phyloP scores from a whole-genome alignment of 352 stramenopile species.

The Globisporangium barbulae region DNA sequence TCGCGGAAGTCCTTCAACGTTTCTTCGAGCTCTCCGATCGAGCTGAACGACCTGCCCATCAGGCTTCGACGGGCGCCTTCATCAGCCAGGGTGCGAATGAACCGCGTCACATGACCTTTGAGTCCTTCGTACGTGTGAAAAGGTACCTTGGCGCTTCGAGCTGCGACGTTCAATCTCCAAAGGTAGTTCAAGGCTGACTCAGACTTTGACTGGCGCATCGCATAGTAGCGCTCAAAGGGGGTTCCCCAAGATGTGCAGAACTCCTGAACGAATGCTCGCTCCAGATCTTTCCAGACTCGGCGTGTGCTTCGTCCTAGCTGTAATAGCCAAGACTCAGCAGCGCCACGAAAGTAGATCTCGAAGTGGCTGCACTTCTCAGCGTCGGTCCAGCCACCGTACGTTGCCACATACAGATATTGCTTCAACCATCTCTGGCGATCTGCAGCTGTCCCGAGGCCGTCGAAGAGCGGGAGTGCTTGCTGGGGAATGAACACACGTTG shows the following conservation, averaged over 20 bases:
- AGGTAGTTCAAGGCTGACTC: background rate
- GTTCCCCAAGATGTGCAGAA: background rate
- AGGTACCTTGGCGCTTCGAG: background rate
- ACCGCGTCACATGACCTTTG: background rate
- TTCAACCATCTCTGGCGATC: background rate
- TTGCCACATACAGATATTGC: background rate
- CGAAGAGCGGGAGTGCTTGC: background rate
- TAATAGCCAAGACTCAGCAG: background rate
- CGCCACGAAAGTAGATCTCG: conserved; percentile 2
- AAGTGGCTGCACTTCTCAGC: background rate
- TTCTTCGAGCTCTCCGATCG: background rate
- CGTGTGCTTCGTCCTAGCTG: background rate
- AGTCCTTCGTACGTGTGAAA: background rate
- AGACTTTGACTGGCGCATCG: background rate
- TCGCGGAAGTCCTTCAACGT: background rate
- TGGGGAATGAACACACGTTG: conserved; percentile 2
- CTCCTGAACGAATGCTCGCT: background rate
- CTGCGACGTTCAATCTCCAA: background rate
- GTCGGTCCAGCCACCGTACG: background rate
- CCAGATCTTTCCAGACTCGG: background rate
- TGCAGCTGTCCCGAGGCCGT: background rate
- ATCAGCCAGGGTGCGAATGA: background rate
- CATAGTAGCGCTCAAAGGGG: background rate
- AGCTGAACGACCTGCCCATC: background rate
- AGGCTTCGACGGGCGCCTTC: background rate